These are phyloP conservation scores for Podaxis sp. DNA, from an alignment of 768 basidiomycete genomes.

Conservation along the genomic window DNA sequence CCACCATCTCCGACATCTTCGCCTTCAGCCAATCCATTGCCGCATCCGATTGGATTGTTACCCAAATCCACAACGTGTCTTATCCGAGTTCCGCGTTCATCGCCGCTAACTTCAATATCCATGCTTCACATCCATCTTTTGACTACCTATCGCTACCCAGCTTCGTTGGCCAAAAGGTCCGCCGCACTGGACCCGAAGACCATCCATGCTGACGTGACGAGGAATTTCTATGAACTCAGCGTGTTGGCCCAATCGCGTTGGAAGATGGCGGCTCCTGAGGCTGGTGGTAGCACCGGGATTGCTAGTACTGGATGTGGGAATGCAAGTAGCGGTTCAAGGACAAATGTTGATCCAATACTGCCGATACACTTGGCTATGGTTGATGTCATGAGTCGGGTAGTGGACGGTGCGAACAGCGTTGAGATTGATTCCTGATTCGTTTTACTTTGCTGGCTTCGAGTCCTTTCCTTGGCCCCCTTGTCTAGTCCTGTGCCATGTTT, in stretches of 20 bases:
- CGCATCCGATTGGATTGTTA: conserved; percentile 43
- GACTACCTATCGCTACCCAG: conserved; percentile 36
- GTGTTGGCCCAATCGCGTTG: conserved; percentile 54
- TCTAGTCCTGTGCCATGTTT: too few relatives aligned
- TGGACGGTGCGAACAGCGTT: conserved; percentile 31
- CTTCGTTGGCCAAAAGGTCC: conserved; percentile 22
- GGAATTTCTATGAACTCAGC: conserved; percentile 68
- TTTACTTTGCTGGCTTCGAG: background rate
- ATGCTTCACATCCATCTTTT: conserved; percentile 68
- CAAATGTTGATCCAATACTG: conserved; percentile 46
- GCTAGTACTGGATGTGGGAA: background rate
- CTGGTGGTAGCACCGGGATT: background rate
- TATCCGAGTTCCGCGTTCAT: conserved; percentile 48
- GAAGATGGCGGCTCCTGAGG: conserved; percentile 30
- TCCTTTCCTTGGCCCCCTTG: background rate
- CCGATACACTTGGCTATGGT: conserved; percentile 78
- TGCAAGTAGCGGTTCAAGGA: background rate
- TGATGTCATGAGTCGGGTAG: conserved; percentile 47
- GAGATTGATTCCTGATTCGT: conserved; percentile 24
- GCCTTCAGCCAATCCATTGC: conserved; percentile 13
- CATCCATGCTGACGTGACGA: conserved; percentile 56
- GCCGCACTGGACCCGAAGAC: conserved; percentile 22
- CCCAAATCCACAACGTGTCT: conserved; percentile 61
- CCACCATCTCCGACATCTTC: conserved; percentile 7
- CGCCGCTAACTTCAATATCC: conserved; percentile 41